Conservation (phyloP, 768 basidiomycete species). For the Leucocoprinus sp. region DNA sequence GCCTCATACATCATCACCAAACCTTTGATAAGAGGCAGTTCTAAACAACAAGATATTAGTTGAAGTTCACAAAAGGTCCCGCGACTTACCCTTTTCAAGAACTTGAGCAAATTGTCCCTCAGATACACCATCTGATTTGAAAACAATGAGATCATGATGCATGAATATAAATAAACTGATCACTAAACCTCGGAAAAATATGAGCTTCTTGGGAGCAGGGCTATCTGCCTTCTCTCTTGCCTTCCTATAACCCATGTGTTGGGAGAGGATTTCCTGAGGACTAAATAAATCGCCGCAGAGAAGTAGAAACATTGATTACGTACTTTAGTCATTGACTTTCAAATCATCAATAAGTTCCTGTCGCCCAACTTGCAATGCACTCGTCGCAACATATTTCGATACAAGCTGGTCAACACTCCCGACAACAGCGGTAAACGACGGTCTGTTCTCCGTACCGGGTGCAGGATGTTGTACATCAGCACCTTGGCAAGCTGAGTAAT, state of each 20-base stretch:
- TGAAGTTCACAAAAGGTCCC: not conserved
- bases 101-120: slow-evolving; percentile 47
- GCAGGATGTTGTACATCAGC: slow-evolving; percentile 82
- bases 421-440: slow-evolving; percentile 76
- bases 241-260: slow-evolving; percentile 52
- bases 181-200: slow-evolving; percentile 59
- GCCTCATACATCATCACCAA: not conserved
- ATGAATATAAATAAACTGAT: not conserved
- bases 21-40: not conserved
- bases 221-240: slow-evolving; percentile 43
- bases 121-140: slow-evolving; percentile 39
- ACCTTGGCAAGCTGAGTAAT: slow-evolving; percentile 30
- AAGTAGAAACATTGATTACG: not conserved
- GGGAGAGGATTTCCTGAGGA: slow-evolving; percentile 45
- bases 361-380: slow-evolving; percentile 57
- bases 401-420: slow-evolving; percentile 71
- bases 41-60: not conserved
- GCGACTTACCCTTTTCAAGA: slow-evolving; percentile 20
- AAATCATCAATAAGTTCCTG: slow-evolving; percentile 75
- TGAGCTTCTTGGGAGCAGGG: slow-evolving; percentile 53
- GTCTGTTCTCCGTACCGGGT: slow-evolving; percentile 69
- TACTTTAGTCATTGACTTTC: slow-evolving; percentile 38
- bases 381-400: slow-evolving; percentile 63
- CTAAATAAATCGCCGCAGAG: slow-evolving; percentile 14
- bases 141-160: slow-evolving; percentile 13